These are phyloP conservation scores for Fagus sylvatica DNA, from an alignment of 306 rosid species.

Conservation along the genomic window DNA sequence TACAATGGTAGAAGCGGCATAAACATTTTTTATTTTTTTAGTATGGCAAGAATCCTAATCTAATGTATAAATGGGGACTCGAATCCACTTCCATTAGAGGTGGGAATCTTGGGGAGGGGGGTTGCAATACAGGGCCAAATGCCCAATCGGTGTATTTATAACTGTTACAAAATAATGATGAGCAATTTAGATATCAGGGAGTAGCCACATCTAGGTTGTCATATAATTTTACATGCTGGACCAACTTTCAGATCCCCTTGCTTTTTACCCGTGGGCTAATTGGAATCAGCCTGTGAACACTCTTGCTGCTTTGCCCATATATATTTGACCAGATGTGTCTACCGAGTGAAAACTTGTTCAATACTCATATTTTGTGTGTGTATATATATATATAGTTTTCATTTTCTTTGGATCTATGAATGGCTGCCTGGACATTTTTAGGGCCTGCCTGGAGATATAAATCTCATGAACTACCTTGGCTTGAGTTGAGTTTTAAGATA, in stretches of 20 bases:
- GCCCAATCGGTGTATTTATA: background rate
- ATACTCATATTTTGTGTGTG: background rate
- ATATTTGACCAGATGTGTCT: background rate
- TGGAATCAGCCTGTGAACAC: background rate
- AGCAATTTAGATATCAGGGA: background rate
- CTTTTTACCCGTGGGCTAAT: background rate
- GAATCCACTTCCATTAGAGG: no score
- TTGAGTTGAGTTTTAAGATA: no score
- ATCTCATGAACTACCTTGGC: background rate
- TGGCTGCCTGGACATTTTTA: background rate
- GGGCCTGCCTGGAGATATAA: background rate
- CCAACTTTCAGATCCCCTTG: background rate
- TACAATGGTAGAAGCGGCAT: background rate
- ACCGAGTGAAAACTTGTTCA: background rate
- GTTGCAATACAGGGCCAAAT: no score
- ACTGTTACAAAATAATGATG: background rate
- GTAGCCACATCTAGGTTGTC: background rate
- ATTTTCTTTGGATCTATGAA: slow-evolving; percentile 10
- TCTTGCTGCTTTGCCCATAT: background rate
- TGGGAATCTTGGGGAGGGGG: no score
- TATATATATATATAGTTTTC: background rate
- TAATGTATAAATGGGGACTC: no score
- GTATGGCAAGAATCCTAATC: no score
- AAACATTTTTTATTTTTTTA: no score
- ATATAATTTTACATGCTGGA: background rate